A percentile compares a stretch with the other conserved stretches of the same genome.
Conservation (phyloP, 2,329 filamentous ascomycete species). For the Fusarium buharicum region DNA sequence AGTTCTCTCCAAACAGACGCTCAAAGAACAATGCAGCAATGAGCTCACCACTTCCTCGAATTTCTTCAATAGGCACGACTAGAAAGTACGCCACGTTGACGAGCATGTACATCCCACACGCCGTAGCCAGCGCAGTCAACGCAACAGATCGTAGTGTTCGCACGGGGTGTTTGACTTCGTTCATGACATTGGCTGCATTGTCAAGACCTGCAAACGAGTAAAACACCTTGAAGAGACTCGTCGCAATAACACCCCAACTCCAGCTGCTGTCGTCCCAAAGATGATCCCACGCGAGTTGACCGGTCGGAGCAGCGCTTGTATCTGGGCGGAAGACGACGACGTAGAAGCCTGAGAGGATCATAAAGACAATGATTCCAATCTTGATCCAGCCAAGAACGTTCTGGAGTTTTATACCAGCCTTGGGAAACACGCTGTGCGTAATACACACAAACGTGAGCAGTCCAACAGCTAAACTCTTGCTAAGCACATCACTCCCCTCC, state of each 20-base stretch:
- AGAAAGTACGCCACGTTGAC: conserved; percentile 72
- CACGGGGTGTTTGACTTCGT: conserved; percentile 75
- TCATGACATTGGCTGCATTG: conserved; percentile 76
- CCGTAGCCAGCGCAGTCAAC: conserved; percentile 67
- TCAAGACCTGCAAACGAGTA: conserved; percentile 75
- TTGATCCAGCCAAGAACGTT: conserved; percentile 72
- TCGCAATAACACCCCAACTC: conserved; percentile 75
- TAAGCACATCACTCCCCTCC: conserved; percentile 60
- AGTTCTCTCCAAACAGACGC: conserved; percentile 66
- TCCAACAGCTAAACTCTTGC: conserved; percentile 66
- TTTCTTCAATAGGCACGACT: conserved; percentile 73
- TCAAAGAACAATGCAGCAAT: conserved; percentile 76
- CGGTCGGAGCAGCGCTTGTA: conserved; percentile 15
- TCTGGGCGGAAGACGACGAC: conserved; percentile 61
- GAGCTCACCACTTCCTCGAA: conserved; percentile 72
- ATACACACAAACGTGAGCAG: conserved; percentile 67
- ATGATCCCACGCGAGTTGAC: conserved; percentile 57
- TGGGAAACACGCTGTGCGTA: conserved; percentile 68
- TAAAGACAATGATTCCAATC: conserved; percentile 67
- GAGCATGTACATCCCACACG: conserved; percentile 72
- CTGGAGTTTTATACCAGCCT: conserved; percentile 68
- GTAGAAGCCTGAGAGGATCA: conserved; percentile 69
- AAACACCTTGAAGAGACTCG: conserved; percentile 73
- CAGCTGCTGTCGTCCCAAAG: conserved; percentile 74
- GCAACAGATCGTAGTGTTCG: conserved; percentile 72